phyloP scores from a whole-genome alignment of 768 basidiomycete species.

The Amanita fuliginea region DNA sequence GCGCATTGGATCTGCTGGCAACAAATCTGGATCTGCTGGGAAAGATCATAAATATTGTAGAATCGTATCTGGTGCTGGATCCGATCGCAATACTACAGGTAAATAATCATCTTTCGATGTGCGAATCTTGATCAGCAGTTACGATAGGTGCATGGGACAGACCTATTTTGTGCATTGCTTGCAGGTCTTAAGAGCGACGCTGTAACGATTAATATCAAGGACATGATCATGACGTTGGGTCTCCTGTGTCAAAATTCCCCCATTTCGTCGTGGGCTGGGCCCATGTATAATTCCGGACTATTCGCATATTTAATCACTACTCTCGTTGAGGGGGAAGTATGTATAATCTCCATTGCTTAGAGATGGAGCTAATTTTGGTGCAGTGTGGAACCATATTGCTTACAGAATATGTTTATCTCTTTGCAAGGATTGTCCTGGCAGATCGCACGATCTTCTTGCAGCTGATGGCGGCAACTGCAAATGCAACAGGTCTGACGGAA shows the following conservation, averaged over 20 bases:
- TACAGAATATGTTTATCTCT: constrained; percentile 61
- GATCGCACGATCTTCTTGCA: constrained; percentile 61
- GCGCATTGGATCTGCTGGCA: constrained; percentile 46
- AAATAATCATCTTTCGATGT: background rate
- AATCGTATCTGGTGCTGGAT: constrained; percentile 75
- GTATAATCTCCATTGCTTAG: constrained; percentile 2
- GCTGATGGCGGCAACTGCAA: constrained; percentile 55
- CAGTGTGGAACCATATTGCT: constrained; percentile 35
- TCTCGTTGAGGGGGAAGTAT: constrained; percentile 58
- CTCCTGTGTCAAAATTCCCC: constrained; percentile 57
- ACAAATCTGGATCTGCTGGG: constrained; percentile 69
- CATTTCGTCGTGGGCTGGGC: constrained; percentile 55
- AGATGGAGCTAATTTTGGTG: constrained; percentile 3
- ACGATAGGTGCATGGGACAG: constrained; percentile 38
- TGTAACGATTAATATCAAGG: constrained; percentile 44
- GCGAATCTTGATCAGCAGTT: background rate
- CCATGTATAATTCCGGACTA: constrained; percentile 64
- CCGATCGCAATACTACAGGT: constrained; percentile 54
- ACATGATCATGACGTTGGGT: constrained; percentile 48
- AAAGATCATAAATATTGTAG: constrained; percentile 51
- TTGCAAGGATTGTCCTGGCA: constrained; percentile 62
- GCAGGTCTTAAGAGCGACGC: constrained; percentile 39
- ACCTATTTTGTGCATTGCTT: constrained; percentile 47
- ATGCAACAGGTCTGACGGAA: constrained; percentile 35
- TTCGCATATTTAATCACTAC: constrained; percentile 52